Base-by-base conservation (phyloP, 2,329 filamentous ascomycete species). In the Stemphylium beticola region DNA sequence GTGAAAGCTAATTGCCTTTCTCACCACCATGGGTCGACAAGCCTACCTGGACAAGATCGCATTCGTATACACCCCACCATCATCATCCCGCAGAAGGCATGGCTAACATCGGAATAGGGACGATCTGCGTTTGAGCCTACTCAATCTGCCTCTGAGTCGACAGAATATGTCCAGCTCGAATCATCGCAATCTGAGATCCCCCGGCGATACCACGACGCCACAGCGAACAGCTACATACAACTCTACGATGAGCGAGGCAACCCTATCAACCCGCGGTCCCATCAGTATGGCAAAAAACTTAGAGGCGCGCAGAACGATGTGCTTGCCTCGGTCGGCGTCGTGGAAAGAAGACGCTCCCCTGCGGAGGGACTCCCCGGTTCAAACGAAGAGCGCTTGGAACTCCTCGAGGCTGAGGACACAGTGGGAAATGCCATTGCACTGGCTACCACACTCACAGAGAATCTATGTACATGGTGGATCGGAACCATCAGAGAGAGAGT, bases 271-370 rank as follows among this genome's bases (percentile, higher is more conserved):
- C 73, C 76, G 10, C 63, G 68, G 32, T 75, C 76, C 10, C 74
- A 74, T 24, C 68, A 71, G 5, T 73, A 76, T 48, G 77, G 76
- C 31, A 70, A 76, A 31, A 69, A 67, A 24, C 67, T 79, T 33
- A 72, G 79, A 46, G 72, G 75, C 47, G 79, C 79, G 7, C 77
- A 80, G 50, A 82, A 82, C 40, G 78, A 80, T 58, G 75, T 81
- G 1, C 71, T 81, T 4, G 77, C 75, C 17, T 75, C 79, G 0
- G 77, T 81, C 9, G 79, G 79, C 17, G 78, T 81, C 1, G 76
- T 81, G 0, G 77, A 80, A 61, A 68, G 76, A 53, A 76, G 67
- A 9, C 61, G 49, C 14, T 63, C 67, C 22, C 67, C 67, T 4
- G 60, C 64, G 14, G 60, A 68, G 15, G 61, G 57, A 7, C 63